Percentiles rank a stretch among this genome's conserved stretches.
phyloP scores from a whole-genome alignment of 805 yeast genomes.

The Teunomyces aglyptinius region DNA sequence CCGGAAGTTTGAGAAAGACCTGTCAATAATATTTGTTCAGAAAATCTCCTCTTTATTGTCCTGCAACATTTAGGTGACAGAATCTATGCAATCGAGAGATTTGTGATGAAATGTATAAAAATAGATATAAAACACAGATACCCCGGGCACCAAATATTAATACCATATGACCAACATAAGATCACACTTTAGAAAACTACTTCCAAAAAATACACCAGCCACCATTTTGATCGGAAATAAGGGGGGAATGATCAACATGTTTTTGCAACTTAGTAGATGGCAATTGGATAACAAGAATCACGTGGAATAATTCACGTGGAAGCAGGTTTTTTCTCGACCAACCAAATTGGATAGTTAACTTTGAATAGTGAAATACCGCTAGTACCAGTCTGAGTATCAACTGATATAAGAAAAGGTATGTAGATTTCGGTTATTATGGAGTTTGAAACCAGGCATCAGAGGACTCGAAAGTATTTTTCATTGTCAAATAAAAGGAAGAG shows the following conservation, averaged over 20 bases:
- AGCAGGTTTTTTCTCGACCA: slow-evolving; percentile 2
- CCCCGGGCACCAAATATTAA: neutral
- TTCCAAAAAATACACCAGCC: too few relatives aligned
- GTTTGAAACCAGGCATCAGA: neutral
- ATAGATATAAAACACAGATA: neutral
- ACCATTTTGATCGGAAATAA: too few relatives aligned
- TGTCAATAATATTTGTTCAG: too few relatives aligned
- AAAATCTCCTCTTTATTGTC: neutral
- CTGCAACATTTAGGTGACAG: neutral
- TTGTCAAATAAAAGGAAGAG: neutral
- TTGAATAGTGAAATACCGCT: slow-evolving; percentile 2
- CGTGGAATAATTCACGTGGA: neutral
- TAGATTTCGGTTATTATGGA: neutral
- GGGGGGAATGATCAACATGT: too few relatives aligned
- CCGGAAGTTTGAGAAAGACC: too few relatives aligned
- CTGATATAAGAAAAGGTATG: slow-evolving; percentile 3
- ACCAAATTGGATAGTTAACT: slow-evolving; percentile 2
- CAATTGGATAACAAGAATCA: neutral
- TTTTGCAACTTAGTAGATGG: too few relatives aligned
- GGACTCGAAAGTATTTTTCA: neutral
- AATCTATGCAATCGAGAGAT: neutral
- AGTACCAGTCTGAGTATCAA: slow-evolving; percentile 1
- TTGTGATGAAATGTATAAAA: neutral
- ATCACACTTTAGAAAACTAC: neutral
- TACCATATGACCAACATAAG: neutral